Evolutionary conservation across 805 yeast genomes (phyloP).

Genomic region (Pichia insulana): DNA sequence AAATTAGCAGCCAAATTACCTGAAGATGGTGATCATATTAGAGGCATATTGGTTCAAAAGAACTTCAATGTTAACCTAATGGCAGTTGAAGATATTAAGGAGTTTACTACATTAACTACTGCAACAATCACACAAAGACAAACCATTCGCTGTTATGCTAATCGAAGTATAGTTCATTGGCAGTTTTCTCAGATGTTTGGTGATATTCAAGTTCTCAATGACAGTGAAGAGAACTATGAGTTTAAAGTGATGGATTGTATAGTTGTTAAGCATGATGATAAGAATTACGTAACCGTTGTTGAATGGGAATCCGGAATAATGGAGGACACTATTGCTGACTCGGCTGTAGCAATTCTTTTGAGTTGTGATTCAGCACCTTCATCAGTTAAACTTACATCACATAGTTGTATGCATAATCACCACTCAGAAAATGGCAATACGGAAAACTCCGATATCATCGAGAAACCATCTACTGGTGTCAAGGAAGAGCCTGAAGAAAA

Average conservation of each 20-base stretch:
- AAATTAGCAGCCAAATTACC: constrained; percentile 39
- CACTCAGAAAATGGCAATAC: constrained; percentile 14
- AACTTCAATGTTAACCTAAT: constrained; percentile 82
- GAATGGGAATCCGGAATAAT: constrained; percentile 89
- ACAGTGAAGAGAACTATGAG: constrained; percentile 41
- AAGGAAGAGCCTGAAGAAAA: constrained; percentile 7
- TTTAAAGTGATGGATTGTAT: constrained; percentile 59
- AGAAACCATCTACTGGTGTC: constrained; percentile 1
- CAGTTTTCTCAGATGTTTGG: constrained; percentile 97
- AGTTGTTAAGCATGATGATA: constrained; percentile 38
- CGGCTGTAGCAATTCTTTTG: constrained; percentile 80
- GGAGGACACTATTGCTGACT: constrained; percentile 91
- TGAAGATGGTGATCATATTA: constrained; percentile 36
- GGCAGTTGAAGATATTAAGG: constrained; percentile 80
- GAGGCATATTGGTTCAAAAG: constrained; percentile 85
- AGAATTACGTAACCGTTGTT: constrained; percentile 46
- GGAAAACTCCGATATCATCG: no score
- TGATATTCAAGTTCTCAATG: constrained; percentile 52
- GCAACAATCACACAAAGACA: constrained; percentile 80
- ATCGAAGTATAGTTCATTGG: constrained; percentile 73
- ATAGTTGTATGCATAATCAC: constrained; percentile 38
- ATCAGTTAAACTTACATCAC: constrained; percentile 78
- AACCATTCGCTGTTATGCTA: constrained; percentile 68
- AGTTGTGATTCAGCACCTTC: constrained; percentile 94
- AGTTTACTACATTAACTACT: constrained; percentile 78